Conservation (phyloP, 495 filamentous ascomycete genomes). For the Talaromyces nanjingensis region DNA sequence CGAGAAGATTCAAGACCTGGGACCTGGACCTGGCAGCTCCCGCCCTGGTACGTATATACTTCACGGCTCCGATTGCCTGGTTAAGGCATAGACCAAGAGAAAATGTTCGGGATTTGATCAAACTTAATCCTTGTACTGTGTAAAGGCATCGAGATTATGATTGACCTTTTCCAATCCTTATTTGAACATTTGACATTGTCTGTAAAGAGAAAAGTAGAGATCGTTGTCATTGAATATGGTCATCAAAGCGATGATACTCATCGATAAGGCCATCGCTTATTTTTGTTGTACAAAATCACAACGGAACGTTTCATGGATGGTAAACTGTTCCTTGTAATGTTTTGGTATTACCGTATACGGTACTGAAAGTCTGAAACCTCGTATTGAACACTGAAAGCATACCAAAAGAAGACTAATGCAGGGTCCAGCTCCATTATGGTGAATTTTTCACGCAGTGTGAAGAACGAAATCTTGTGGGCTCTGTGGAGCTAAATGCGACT, state of each 20-base stretch:
- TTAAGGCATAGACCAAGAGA: too few relatives aligned
- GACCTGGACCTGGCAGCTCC: too few relatives aligned
- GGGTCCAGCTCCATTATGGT: not conserved
- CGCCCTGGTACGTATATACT: too few relatives aligned
- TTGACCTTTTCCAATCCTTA: not conserved
- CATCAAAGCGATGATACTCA: not conserved
- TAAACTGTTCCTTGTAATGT: not conserved
- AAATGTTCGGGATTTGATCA: too few relatives aligned
- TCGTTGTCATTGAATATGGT: too few relatives aligned
- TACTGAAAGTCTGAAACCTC: not conserved
- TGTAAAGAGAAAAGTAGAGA: too few relatives aligned
- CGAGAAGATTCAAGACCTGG: too few relatives aligned
- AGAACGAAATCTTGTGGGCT: not conserved
- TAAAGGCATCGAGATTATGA: not conserved
- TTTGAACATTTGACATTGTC: not conserved
- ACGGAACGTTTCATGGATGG: not conserved
- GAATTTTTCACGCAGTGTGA: not conserved
- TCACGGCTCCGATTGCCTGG: too few relatives aligned
- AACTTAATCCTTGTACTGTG: too few relatives aligned
- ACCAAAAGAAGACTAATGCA: not conserved
- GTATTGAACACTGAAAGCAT: not conserved
- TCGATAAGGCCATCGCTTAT: not conserved
- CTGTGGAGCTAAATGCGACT: not conserved
- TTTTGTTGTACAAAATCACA: not conserved
- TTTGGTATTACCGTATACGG: not conserved